Evolutionary conservation across 1,284 basidiomycete species (phyloP), one percentile per base, ranked within the genome.

Genomic region (Microbotryum scabiosae): DNA sequence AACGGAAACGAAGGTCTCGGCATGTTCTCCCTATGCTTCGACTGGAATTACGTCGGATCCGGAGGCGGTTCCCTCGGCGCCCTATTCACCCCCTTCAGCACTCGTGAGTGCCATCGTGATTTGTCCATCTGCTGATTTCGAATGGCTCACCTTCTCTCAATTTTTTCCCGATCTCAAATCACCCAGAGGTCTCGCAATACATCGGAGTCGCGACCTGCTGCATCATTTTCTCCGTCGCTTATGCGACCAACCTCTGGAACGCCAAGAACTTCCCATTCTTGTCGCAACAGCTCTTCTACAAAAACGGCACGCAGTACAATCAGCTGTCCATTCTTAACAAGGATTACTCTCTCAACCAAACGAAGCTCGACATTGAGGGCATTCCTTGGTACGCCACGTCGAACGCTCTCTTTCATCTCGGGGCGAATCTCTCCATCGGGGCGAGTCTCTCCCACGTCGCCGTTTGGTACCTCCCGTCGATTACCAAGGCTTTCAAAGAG

Each of bases 301-400:
- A 75, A 14, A 80, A 84, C 67, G 83, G 84, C 26, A 78, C 79
- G 0, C 68, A 79, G 18, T 85, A 68, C 56, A 58, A 62, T 55
- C 83, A 84, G 71, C 92, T 92, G 62, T 82, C 81, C 55, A 93
- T 94, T 68, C 78, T 94, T 49, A 92, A 90, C 72, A 88, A 88
- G 16, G 90, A 93, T 0, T 76, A 92, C 43, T 88, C 89, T 60
- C 79, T 94, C 57, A 91, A 88, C 72, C 83, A 84, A 23, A 90
- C 63, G 16, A 58, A 59, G 1, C 68, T 69, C 41, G 62, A 18
- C 4, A 51, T 46, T 18, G 59, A 69, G 32, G 67, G 67, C 2
- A 25, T 66, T 1, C 64, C 68, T 0, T 64, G 59, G 59, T 69
- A 64, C 48, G 56, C 67, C 3, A 48, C 61, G 0, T 54, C 57